Base-by-base conservation (phyloP, 306 rosid genomes). In the Geum urbanum region DNA sequence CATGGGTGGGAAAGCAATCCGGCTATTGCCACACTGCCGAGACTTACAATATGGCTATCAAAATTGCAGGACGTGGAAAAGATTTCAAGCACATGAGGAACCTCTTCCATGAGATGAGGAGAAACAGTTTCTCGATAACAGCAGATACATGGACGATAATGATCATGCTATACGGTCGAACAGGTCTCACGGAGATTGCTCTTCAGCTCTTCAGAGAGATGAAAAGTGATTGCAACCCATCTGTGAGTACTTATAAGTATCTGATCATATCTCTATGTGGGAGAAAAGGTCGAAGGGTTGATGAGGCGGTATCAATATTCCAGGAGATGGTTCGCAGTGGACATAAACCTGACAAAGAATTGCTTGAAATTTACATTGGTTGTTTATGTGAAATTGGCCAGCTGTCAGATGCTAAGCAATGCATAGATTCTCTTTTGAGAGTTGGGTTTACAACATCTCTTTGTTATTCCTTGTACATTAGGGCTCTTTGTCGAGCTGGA, bases 131-230 rank as follows among this genome's bases (percentile, higher is more conserved):
- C 80, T 64, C 74, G 6, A 72, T 85, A 67, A 86, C 91, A 19
- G 67, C 97, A 46, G 91, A 92, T 69, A 90, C 98, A 73, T 92
- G 98, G 98, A 90, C 98, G 51, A 90, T 90, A 76, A 85, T 90
- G 91, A 86, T 92, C 50, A 79, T 88, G 94, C 91, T 77, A 72
- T 92, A 90, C 8, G 97, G 97, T 67, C 91, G 98, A 40, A 83
- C 82, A 19, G 98, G 98, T 58, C 77, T 92, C 60, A 92, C 98
- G 0, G 77, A 90, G 67, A 84, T 88, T 78, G 97, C 97, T 61
- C 61, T 84, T 73, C 81, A 82, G 43, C 77, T 84, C 63, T 90
- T 90, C 69, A 48, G 60, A 46, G 88, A 88, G 82, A 92, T 92
- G 98, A 90, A 86, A 80, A 68, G 70, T 52, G 84, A 86, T 43